Base-by-base conservation (phyloP, 257 asterid genomes). In the Solanum medicagineum region DNA sequence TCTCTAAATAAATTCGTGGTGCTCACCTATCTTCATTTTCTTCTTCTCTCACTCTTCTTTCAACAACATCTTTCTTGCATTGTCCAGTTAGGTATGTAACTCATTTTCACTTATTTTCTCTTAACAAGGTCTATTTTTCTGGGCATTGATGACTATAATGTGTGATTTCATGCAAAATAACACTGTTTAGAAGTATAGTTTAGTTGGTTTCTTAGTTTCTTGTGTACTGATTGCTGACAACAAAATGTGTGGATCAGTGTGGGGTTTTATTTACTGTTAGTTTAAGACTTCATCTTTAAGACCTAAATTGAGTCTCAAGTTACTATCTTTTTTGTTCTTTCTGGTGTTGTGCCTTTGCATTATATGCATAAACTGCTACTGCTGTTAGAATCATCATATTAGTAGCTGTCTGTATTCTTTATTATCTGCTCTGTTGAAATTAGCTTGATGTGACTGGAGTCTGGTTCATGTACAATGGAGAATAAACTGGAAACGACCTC, bases 1-100 rank as follows among this genome's bases (percentile, higher is more conserved):
- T 70, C 65, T 47, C 29, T 8, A 49, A 49, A 59, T 81, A 79
- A 49, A 16, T 75, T 26, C 24, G 36, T n/a, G 40, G 66, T 89
- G 85, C 90, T 69, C 81, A 81, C 84, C 84, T 81, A 84, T 83
- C 83, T 84, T 36, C 68, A 10, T 60, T 8, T 44, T 82, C 51
- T 75, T n/a, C 26, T 77, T 40, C 36, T 45, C 77, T 54, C 36
- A 29, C 56, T 26, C 54, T 75, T 65, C 83, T 70, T 63, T 49
- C 44, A 42, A 49, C 22, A 44, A 22, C 75, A 69, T 47, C 36
- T 56, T 16, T 49, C 82, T 57, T 68, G 77, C 89, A 81, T 87
- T 85, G 85, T 55, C 82, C 51, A 81, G 84, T 88, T 85, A 83
- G 75, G 85, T 84, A 77, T 62, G 36, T 3, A 42, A 49, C 73